Base-by-base conservation (phyloP, 2,329 filamentous ascomycete genomes). In the Phialocephala subalpina region DNA sequence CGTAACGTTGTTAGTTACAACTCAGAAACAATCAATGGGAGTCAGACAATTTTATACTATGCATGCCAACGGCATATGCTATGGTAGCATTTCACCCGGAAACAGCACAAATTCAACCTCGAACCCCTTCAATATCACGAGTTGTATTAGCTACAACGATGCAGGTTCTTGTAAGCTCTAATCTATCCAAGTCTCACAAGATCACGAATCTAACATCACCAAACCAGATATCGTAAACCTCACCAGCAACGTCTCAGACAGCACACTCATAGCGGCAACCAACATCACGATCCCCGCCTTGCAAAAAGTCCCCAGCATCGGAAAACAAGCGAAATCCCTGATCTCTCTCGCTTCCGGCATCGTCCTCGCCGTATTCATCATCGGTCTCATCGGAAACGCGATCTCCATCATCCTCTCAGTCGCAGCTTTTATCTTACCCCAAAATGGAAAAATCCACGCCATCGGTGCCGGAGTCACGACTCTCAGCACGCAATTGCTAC, bases 61-160 rank as follows among this genome's bases (percentile, higher is more conserved):
- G 20, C 53, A 65, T 57, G 25, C 53, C 16, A 40, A 38, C 6
- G 59, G 59, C 56, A 62, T 65, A 16, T 65, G 63, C 22, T 27
- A 56, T 14, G 63, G 63, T 29, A 59, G 29, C 29, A 25, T 61
- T 42, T 35, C 25, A n/a, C 49, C 42, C 40, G 33, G 40, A 29
- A 65, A 49, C 53, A 18, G 33, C 9, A 55, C 59, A 38, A 59
- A 65, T 18, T 18, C 33, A n/a, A 57, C 38, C 4, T 33, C 29
- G 14, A 40, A 38, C 12, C 33, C 42, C 5, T 49, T 62, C 42
- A 65, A 65, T 38, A 33, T 62, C 35, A 65, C 63, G 45, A 47
- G 59, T 18, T 65, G 63, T 59, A 49, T 65, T 29, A 62, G 58
- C 63, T 65, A 62, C 27, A 45, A 22, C 33, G 53, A 57, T 33